Evolutionary conservation across 2,329 filamentous ascomycete species (phyloP).

Genomic region (Hypoxylon sp.): DNA sequence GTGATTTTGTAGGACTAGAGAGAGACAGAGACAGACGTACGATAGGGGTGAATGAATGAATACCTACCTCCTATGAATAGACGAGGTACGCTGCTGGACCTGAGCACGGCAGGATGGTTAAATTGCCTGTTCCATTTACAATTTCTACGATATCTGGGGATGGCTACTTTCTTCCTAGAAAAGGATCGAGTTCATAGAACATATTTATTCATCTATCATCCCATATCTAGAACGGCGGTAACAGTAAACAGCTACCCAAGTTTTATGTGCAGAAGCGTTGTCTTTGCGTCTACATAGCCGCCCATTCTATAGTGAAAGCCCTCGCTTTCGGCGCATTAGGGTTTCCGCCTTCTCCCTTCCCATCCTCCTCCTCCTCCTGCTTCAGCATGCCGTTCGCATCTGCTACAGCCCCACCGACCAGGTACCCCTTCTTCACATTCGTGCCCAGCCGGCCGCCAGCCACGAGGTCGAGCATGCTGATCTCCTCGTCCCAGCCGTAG

Average conservation of each 20-base stretch:
- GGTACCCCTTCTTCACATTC: slow-evolving; percentile 94
- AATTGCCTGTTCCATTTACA: neutral
- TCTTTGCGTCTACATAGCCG: slow-evolving; percentile 77
- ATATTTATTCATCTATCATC: neutral
- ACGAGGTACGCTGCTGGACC: neutral
- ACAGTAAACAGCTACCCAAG: neutral
- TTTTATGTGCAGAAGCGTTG: neutral
- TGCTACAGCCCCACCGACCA: slow-evolving; percentile 80
- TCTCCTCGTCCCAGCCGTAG: slow-evolving; percentile 88
- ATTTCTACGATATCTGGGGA: no score
- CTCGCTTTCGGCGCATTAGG: slow-evolving; percentile 63
- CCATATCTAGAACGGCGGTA: neutral
- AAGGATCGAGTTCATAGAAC: neutral
- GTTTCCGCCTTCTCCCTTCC: slow-evolving; percentile 45
- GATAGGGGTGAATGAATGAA: slow-evolving; percentile 11
- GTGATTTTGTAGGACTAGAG: neutral
- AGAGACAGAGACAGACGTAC: neutral
- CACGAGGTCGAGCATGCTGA: slow-evolving; percentile 87
- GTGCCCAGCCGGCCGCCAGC: slow-evolving; percentile 90
- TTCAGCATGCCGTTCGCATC: slow-evolving; percentile 44
- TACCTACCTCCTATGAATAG: neutral
- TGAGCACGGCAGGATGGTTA: neutral
- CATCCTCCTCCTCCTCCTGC: slow-evolving; percentile 19
- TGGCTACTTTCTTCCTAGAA: no score
- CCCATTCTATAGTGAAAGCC: slow-evolving; percentile 93